Percentiles rank a stretch among this genome's conserved stretches.
Evolutionary conservation across 148 eudicot species (phyloP).

Genomic region (Rhododendron kiyosumense): DNA sequence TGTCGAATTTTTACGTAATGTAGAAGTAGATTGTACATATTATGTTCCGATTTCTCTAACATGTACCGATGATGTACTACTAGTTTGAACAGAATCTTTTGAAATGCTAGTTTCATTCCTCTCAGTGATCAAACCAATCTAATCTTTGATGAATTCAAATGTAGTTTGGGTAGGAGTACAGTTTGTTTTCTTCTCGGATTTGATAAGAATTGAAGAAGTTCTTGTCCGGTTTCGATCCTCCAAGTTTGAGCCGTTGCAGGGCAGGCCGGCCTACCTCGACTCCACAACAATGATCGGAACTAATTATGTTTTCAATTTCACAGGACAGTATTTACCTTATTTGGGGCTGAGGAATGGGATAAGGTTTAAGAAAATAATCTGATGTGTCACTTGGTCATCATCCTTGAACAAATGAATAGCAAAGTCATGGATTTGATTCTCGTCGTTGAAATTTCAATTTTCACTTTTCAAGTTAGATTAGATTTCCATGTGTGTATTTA

Average conservation of each 20-base stretch:
- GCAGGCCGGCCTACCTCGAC: too few species aligned
- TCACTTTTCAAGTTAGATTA: background rate
- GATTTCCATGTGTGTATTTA: background rate
- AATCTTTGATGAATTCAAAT: background rate
- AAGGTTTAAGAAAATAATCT: background rate
- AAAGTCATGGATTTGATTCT: background rate
- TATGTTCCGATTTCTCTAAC: background rate
- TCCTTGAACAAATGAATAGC: background rate
- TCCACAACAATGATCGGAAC: too few species aligned
- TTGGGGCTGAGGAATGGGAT: background rate
- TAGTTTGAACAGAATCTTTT: too few species aligned
- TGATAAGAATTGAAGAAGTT: background rate
- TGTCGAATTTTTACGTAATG: background rate
- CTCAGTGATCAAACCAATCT: background rate
- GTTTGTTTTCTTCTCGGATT: background rate
- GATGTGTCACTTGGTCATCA: background rate
- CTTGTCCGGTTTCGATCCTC: too few species aligned
- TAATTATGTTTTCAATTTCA: too few species aligned
- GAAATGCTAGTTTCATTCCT: background rate
- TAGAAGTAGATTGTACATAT: background rate
- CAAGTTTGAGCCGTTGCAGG: too few species aligned
- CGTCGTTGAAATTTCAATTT: background rate
- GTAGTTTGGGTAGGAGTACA: background rate
- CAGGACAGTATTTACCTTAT: too few species aligned
- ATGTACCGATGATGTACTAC: too few species aligned